Percentiles rank a stretch among this genome's conserved stretches.
Evolutionary conservation across 2,329 filamentous ascomycete genomes (phyloP).

Genomic region (Xylariaceae sp.): DNA sequence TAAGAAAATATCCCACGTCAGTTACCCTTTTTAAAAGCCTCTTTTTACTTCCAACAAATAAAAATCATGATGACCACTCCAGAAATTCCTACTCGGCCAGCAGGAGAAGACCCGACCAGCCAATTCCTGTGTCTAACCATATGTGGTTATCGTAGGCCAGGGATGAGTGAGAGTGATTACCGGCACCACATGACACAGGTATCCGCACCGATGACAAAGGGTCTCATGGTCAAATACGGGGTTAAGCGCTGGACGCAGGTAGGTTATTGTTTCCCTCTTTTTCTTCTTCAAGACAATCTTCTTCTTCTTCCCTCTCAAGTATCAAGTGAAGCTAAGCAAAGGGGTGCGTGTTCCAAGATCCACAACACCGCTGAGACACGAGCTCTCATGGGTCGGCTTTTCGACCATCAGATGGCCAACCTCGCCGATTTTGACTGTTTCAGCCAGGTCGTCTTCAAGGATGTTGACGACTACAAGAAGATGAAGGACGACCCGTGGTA

Average conservation of each 20-base stretch:
- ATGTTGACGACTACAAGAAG: conserved; percentile 51
- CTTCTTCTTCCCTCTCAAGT: neutral
- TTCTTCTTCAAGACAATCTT: neutral
- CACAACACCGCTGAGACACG: conserved; percentile 48
- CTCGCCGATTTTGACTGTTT: conserved; percentile 58
- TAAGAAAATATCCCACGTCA: neutral
- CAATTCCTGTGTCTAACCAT: conserved; percentile 53
- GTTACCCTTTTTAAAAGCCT: too few species aligned
- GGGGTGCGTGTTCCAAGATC: conserved; percentile 40
- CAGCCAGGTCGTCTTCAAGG: conserved; percentile 53
- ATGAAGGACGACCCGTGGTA: conserved; percentile 58
- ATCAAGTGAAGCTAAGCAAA: too few species aligned
- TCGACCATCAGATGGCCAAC: conserved; percentile 54
- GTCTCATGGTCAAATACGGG: conserved; percentile 56
- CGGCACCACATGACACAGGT: conserved; percentile 53
- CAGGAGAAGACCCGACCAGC: neutral
- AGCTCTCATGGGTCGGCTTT: conserved; percentile 48
- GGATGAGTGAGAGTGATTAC: conserved; percentile 56
- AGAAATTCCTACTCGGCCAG: neutral
- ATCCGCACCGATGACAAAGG: conserved; percentile 52
- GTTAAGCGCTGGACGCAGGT: conserved; percentile 54
- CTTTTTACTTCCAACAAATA: too few species aligned
- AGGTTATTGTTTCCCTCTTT: conserved; percentile 8
- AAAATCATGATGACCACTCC: neutral
- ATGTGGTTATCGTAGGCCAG: conserved; percentile 52